Evolutionary conservation across 192 early-diverging fungal genomes (phyloP).

Genomic region (Backusella sp.): DNA sequence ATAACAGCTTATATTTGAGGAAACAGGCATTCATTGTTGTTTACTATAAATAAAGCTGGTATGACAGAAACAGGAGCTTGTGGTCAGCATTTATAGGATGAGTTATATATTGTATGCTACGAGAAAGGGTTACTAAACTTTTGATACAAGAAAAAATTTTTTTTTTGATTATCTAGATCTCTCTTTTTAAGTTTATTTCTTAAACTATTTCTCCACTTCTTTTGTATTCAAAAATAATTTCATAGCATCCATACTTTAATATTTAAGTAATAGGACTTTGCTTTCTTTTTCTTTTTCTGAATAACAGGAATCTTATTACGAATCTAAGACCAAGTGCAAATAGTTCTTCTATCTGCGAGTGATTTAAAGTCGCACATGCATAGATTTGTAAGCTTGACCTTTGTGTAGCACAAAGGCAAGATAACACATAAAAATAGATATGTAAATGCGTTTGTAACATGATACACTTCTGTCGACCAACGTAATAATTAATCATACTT

Average conservation of each 20-base stretch:
- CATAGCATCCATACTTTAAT: background rate
- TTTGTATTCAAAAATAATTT: background rate
- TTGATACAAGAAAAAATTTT: background rate
- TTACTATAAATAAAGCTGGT: background rate
- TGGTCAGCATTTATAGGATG: background rate
- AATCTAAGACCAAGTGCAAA: background rate
- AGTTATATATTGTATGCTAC: background rate
- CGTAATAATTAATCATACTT: background rate
- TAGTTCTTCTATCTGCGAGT: background rate
- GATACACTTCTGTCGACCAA: background rate
- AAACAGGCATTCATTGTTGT: background rate
- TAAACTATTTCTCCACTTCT: background rate
- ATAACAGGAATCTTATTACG: background rate
- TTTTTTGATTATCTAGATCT: background rate
- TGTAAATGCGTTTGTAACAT: background rate
- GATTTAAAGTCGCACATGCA: background rate
- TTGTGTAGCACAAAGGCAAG: background rate
- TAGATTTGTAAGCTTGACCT: background rate
- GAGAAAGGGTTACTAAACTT: background rate
- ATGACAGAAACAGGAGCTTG: background rate
- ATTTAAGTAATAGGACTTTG: background rate
- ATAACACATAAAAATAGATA: background rate
- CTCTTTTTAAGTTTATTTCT: too few relatives aligned
- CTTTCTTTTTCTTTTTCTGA: background rate
- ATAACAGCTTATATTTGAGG: background rate